Evolutionary conservation across 2,329 filamentous ascomycete genomes (phyloP).

Genomic region (Colletotrichum acutatum): DNA sequence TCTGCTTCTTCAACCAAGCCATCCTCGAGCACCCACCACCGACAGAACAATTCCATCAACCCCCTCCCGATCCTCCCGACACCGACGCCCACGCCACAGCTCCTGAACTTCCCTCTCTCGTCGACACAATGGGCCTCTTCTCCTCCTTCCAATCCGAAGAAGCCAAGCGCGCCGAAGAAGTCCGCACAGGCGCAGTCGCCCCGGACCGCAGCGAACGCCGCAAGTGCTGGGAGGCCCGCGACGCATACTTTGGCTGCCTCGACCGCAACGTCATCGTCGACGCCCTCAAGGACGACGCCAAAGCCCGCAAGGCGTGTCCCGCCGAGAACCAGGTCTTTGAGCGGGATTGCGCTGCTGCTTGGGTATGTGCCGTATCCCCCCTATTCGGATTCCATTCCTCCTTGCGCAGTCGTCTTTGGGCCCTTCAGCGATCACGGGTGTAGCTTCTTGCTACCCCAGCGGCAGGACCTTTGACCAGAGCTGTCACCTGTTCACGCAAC

Average conservation of each 20-base stretch:
- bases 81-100: background rate
- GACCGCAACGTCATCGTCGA: constrained; percentile 87
- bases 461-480: background rate
- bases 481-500: background rate
- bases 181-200: constrained; percentile 72
- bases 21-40: too few species aligned
- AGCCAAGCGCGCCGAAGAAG: constrained; percentile 62
- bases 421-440: background rate
- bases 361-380: constrained; percentile 70
- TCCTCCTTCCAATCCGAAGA: constrained; percentile 51
- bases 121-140: constrained; percentile 60
- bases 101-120: background rate
- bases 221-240: constrained; percentile 90
- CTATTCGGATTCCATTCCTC: background rate
- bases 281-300: constrained; percentile 56
- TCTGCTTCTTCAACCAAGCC: background rate
- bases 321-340: constrained; percentile 71
- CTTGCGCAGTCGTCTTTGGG: constrained; percentile 11
- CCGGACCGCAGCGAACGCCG: constrained; percentile 86
- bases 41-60: background rate
- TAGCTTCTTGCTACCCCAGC: background rate
- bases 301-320: constrained; percentile 52
- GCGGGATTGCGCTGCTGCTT: constrained; percentile 86
- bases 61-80: background rate
- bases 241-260: constrained; percentile 88